Conservation (phyloP, 345 rosid genomes). For the Capsella bursapastoris region DNA sequence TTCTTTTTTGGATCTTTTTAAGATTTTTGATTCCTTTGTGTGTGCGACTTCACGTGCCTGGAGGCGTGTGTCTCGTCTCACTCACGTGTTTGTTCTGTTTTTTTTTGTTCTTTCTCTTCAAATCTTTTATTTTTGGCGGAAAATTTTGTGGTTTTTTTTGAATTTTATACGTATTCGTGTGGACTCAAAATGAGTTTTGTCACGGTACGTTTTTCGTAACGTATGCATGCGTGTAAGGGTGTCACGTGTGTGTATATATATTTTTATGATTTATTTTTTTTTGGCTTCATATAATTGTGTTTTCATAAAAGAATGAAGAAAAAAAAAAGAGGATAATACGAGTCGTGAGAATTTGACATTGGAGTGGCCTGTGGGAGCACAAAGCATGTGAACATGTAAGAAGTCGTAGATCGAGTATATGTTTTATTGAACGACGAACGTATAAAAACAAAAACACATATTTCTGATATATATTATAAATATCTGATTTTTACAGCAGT, state of each 20-base stretch:
- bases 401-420: constrained; percentile 12
- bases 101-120: constrained; percentile 27
- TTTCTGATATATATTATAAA: too few species aligned
- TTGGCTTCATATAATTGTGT: too few species aligned
- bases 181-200: constrained; percentile 33
- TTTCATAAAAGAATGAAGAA: too few species aligned
- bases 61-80: constrained; percentile 36
- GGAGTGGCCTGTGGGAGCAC: constrained; percentile 39
- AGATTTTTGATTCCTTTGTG: constrained; percentile 27
- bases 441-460: constrained; percentile 11
- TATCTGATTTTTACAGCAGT: too few species aligned
- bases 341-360: constrained; percentile 13
- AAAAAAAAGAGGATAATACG: not conserved
- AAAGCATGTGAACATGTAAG: constrained; percentile 35
- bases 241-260: constrained; percentile 34
- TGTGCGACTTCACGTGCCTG: constrained; percentile 39
- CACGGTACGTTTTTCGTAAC: constrained; percentile 20
- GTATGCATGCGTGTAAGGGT: constrained; percentile 42
- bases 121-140: constrained; percentile 46
- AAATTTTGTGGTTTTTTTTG: constrained; percentile 31
- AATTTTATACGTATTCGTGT: constrained; percentile 19
- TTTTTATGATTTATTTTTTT: too few species aligned
- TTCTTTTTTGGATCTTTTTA: not conserved
- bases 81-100: constrained; percentile 36
- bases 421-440: constrained; percentile 32